Evolutionary conservation across 371 early-diverging fungal species (phyloP), one percentile per base, ranked within the genome.

Genomic region (Zopfochytrium polystomum): DNA sequence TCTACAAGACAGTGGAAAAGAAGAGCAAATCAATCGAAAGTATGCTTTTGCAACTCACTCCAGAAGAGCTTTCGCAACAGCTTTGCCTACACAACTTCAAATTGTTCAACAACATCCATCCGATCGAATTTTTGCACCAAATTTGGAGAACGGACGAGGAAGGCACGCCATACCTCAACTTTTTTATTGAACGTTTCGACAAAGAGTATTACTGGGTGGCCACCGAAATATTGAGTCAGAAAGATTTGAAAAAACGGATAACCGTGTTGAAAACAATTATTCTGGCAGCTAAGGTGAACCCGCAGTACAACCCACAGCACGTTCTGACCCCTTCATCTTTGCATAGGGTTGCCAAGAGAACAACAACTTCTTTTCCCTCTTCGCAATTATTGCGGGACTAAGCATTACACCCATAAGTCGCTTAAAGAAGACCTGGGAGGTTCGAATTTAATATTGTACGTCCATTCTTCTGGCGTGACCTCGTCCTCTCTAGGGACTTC

Each of bases 181-280:
- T 65, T 31, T 80, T 83, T 58, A 76, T 75, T 46, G 53, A 70
- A 34, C 46, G 83, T n/a, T 83, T 81, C 51, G 80, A 83, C 63
- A 71, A 71, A 58, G 82, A 83, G 66, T 70, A 67, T 4, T 79
- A 76, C 54, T 83, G 83, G 83, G 78, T 74, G 6, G 83, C 78
- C 6, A 81, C 80, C 3, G 81, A 83, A 61, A 69, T 83, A n/a
- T 56, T 68, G 0, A 43, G 26, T 35, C 57, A 68, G 26, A 71
- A 70, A 55, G 80, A 81, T 46, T 22, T 73, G 32, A 81, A 81
- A 59, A 76, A 74, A 52, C 34, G 83, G 27, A 49, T 52, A 1
- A 55, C 47, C 9, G 70, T 68, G 15, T 46, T 83, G 51, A 58
- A 47, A 23, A 74, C 65, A 26, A 78, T 80, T 47, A 80, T 83